These are phyloP conservation scores for Epichloe brachyelytri DNA, from an alignment of 2,329 filamentous ascomycete genomes.

Conservation along the genomic window DNA sequence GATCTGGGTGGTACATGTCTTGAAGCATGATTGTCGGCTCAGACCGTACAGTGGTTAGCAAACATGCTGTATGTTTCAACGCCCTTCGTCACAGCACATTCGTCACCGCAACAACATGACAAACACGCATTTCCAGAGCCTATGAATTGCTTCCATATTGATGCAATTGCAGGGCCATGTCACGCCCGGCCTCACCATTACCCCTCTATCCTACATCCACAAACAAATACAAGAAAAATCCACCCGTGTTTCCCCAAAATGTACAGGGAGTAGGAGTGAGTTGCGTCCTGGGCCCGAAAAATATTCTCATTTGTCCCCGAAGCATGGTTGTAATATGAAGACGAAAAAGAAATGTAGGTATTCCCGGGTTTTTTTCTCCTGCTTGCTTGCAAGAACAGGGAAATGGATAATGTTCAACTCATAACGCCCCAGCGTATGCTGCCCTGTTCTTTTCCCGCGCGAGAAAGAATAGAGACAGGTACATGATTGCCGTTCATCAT, in stretches of 20 bases:
- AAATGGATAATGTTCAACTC: background rate
- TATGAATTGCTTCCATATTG: background rate
- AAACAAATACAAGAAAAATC: background rate
- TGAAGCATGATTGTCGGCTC: too few species aligned
- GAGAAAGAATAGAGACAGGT: background rate
- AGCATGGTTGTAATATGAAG: too few species aligned
- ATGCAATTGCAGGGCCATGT: background rate
- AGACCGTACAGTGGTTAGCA: too few species aligned
- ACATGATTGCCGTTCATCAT: constrained; percentile 1
- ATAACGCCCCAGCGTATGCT: constrained; percentile 2
- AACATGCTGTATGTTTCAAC: too few species aligned
- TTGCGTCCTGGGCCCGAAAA: background rate
- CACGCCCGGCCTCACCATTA: background rate
- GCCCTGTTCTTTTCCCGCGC: background rate
- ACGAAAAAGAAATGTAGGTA: too few species aligned
- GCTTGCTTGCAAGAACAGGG: background rate
- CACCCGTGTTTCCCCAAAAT: background rate
- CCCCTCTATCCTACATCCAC: background rate
- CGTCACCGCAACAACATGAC: too few species aligned
- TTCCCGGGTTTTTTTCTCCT: too few species aligned
- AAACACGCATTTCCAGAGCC: too few species aligned
- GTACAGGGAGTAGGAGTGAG: constrained; percentile 3
- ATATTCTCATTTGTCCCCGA: background rate
- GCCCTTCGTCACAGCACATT: too few species aligned
- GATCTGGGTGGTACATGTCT: too few species aligned